Conservation (phyloP, 371 early-diverging fungal genomes). For the Syncephalastrum contaminatum region DNA sequence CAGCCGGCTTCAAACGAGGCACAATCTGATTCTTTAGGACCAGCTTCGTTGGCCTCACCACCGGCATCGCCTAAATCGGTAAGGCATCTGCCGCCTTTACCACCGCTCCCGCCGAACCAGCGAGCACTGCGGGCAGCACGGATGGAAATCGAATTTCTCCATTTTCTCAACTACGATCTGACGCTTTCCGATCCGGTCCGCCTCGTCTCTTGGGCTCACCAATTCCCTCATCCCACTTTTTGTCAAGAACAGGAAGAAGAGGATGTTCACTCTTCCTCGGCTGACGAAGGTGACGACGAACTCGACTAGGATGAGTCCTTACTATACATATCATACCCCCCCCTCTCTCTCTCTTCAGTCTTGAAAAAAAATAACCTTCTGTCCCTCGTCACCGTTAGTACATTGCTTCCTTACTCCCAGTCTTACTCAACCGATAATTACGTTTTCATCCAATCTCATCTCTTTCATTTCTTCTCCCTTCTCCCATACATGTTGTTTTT, state of each 20-base stretch:
- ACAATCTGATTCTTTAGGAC: neutral
- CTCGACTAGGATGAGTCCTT: slow-evolving; percentile 14
- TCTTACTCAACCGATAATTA: too few species aligned
- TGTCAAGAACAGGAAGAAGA: neutral
- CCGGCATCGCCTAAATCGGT: slow-evolving; percentile 24
- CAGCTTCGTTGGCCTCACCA: slow-evolving; percentile 12
- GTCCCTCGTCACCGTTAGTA: too few species aligned
- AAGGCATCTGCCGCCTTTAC: neutral
- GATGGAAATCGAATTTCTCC: slow-evolving; percentile 62
- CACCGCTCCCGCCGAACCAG: slow-evolving; percentile 14
- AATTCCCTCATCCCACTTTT: slow-evolving; percentile 1
- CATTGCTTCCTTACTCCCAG: too few species aligned
- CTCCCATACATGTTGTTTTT: too few species aligned
- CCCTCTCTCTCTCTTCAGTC: too few species aligned
- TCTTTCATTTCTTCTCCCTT: too few species aligned
- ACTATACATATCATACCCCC: too few species aligned
- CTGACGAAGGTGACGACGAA: slow-evolving; percentile 42
- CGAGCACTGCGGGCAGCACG: slow-evolving; percentile 25
- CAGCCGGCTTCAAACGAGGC: neutral
- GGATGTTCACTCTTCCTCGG: slow-evolving; percentile 26
- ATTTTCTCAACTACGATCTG: slow-evolving; percentile 51
- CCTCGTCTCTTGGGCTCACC: slow-evolving; percentile 35
- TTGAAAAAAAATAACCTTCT: too few species aligned
- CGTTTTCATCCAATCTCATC: too few species aligned
- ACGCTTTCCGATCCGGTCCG: slow-evolving; percentile 30